These are phyloP conservation scores for Thermochaetoides dissita DNA, from an alignment of 2,329 filamentous ascomycete genomes.

Conservation along the genomic window DNA sequence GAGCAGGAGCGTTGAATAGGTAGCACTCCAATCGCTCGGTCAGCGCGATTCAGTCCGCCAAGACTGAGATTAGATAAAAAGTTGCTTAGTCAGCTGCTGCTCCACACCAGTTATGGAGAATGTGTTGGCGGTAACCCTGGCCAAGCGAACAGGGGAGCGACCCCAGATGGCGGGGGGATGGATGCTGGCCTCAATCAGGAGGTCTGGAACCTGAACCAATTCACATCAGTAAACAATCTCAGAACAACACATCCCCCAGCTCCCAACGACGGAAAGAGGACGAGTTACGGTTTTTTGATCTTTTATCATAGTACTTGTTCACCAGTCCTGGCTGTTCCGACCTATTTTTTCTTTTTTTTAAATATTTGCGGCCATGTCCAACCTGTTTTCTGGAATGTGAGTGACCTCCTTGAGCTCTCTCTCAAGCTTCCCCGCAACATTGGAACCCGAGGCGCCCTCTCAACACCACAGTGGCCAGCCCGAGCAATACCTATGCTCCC, in stretches of 20 bases:
- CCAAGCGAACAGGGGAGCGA: too few species aligned
- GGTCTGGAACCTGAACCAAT: conserved; percentile 5
- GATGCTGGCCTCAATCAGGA: not conserved
- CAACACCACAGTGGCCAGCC: too few species aligned
- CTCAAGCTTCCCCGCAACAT: conserved; percentile 6
- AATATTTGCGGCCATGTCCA: conserved; percentile 31
- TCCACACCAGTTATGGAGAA: too few species aligned
- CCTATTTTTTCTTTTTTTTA: not conserved
- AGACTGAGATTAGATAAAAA: too few species aligned
- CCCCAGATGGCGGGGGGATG: not conserved
- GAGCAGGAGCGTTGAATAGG: too few species aligned
- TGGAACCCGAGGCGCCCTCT: too few species aligned
- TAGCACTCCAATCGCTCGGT: too few species aligned
- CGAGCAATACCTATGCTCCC: too few species aligned
- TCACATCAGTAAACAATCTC: conserved; percentile 7
- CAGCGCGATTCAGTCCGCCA: too few species aligned
- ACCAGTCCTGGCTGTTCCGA: not conserved
- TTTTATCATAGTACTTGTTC: not conserved
- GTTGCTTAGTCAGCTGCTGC: too few species aligned
- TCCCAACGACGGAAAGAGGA: not conserved
- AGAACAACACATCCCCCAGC: not conserved
- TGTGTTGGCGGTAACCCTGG: too few species aligned
- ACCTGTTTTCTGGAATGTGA: conserved; percentile 50
- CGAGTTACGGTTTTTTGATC: not conserved
- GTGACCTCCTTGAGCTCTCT: conserved; percentile 17